Base-by-base conservation (phyloP, 257 asterid species). In the Buddleja alternifolia region DNA sequence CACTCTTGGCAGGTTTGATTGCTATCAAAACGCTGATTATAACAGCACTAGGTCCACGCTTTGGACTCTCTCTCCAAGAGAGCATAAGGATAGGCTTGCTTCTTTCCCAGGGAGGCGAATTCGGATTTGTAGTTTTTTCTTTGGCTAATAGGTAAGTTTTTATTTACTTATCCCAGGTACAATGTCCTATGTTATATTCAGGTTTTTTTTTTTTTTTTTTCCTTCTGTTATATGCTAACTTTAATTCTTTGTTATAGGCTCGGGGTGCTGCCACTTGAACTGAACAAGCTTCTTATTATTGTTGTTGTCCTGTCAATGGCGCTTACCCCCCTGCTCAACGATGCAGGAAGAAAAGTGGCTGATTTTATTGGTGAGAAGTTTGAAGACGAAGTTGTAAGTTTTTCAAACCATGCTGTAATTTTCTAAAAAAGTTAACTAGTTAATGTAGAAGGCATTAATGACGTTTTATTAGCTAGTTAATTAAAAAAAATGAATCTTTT, bases 241-340 rank as follows among this genome's bases (percentile, higher is more conserved):
- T 71, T 60, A 66, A 19, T 68, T 41, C 63, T 60, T 73, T 73
- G 39, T 62, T 75, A 64, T 76, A 94, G 99, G 96, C 99, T 94
- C 67, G 99, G 99, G 50, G 99, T 94, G 77, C 89, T 94, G 66
- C 99, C 99, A 70, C 96, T 94, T 64, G 99, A 94, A 78, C 84
- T 94, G 81, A 94, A 89, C 89, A 94, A 94, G 84, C 96, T 94
- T 66, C 97, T 94, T 53, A 94, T 94, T 72, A 94, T 94, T 24
- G 99, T 94, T 72, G 99, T 94, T 56, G 99, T 94, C 79, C 84
- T 94, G 52, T 91, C 99, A 48, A 94, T 94, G 99, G 89, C 99
- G 23, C 71, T 93, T 74, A 93, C 99, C 11, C 99, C 99, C n/a
- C 64, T 89, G 65, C 96, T 94, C 77, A 94, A 91, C 74, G 99